phyloP scores from a whole-genome alignment of 2,329 filamentous ascomycete species.

The Monilinia fructigena region DNA sequence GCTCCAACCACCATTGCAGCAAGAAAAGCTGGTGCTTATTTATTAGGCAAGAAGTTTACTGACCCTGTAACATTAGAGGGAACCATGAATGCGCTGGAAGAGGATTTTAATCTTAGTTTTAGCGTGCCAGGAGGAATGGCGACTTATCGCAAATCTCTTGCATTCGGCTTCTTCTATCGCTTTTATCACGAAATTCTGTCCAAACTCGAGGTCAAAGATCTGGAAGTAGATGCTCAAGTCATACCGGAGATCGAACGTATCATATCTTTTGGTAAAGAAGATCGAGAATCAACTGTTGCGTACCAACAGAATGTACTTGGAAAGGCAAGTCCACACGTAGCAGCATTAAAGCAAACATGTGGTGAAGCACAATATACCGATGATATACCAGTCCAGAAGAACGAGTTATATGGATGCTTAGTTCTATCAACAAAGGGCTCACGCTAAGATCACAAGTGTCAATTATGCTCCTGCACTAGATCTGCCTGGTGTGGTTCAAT shows the following conservation, averaged over 20 bases:
- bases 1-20: constrained; percentile 87
- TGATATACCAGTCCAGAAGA: constrained; percentile 82
- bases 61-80: constrained; percentile 83
- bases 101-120: constrained; percentile 85
- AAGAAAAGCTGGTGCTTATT: constrained; percentile 70
- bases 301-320: constrained; percentile 84
- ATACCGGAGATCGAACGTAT: constrained; percentile 81
- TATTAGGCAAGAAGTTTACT: constrained; percentile 76
- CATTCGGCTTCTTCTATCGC: constrained; percentile 91
- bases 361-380: constrained; percentile 96
- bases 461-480: constrained; percentile 75
- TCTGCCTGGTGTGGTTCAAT: constrained; percentile 80
- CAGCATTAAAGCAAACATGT: constrained; percentile 88
- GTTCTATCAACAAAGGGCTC: constrained; percentile 83
- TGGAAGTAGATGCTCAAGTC: constrained; percentile 67
- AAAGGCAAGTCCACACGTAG: constrained; percentile 81
- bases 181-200: constrained; percentile 89
- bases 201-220: constrained; percentile 51
- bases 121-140: constrained; percentile 97
- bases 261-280: constrained; percentile 77
- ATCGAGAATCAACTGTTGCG: constrained; percentile 69
- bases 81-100: constrained; percentile 82
- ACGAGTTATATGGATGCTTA: constrained; percentile 84
- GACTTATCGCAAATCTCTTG: constrained; percentile 87
- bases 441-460: constrained; percentile 78